Percentiles rank a stretch among this genome's conserved stretches.
Conservation (phyloP, 2,329 filamentous ascomycete species). For the Zasmidium citrigriseum region DNA sequence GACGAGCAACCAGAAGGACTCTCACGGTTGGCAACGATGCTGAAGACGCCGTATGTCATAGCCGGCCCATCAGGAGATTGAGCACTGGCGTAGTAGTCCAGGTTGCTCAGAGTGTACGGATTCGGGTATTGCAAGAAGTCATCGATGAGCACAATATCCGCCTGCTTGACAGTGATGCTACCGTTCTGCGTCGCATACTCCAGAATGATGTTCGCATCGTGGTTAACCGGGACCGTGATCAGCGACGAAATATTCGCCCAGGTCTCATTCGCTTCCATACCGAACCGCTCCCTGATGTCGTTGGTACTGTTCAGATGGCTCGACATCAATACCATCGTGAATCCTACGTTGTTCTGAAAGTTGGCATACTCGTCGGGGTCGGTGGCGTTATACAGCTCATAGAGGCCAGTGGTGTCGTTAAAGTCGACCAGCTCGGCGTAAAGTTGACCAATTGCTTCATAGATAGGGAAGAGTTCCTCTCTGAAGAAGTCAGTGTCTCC, state of each 20-base stretch:
- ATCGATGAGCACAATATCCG: conserved; percentile 67
- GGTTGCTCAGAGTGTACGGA: conserved; percentile 57
- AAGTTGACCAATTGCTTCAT: conserved; percentile 63
- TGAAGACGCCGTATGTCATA: conserved; percentile 73
- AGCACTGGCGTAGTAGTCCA: conserved; percentile 70
- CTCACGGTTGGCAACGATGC: conserved; percentile 65
- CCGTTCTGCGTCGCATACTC: conserved; percentile 69
- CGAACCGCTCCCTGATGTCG: conserved; percentile 58
- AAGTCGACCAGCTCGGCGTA: conserved; percentile 61
- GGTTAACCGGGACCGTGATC: conserved; percentile 57
- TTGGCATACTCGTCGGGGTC: conserved; percentile 74
- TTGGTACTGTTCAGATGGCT: conserved; percentile 60
- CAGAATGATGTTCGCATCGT: conserved; percentile 60
- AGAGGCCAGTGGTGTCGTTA: conserved; percentile 57
- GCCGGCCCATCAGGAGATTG: conserved; percentile 69
- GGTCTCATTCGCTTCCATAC: conserved; percentile 55
- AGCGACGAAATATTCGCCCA: conserved; percentile 60
- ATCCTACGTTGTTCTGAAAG: conserved; percentile 65
- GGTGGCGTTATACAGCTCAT: conserved; percentile 63
- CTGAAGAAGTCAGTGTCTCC: conserved; percentile 60
- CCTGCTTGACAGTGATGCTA: conserved; percentile 67
- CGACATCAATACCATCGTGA: conserved; percentile 64
- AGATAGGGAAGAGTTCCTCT: conserved; percentile 60
- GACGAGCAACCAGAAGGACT: conserved; percentile 67
- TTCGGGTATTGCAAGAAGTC: conserved; percentile 64